Evolutionary conservation across 768 basidiomycete species (phyloP), one percentile per base, ranked within the genome.

Genomic region (Agaricus blazei): DNA sequence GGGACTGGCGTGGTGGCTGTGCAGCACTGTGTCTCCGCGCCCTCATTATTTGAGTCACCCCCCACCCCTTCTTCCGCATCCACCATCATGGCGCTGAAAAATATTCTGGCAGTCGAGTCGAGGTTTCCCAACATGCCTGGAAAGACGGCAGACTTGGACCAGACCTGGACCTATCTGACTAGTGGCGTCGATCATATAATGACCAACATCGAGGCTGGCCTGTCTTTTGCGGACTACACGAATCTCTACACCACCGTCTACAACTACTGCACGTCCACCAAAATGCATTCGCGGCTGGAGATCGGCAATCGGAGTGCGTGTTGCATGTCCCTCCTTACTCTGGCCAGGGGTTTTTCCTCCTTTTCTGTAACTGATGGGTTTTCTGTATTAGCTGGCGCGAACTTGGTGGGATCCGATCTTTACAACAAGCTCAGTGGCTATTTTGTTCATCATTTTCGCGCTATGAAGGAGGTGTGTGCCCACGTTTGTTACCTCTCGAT

Each of bases 211-310:
- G 90, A 91, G 66, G 83, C 84, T 4, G 91, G 90, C 56, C 83
- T 93, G 34, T 90, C 90, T 24, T 74, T 72, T 63, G 62, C 66
- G 15, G 89, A 64, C 64, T 92, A 93, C 68, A 90, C 87, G 78
- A 93, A 81, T 73, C 64, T 85, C 24, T 84, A 98, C 72, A 93
- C 94, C 34, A 90, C 94, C 41, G 90, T 93, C 7, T 98, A 99
- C 79, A 98, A 99, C 75, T 99, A 96, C 69, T 99, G 97, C 67
- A 98, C 92, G 14, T 91, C 89, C 46, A 90, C 88, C 12, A 88
- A 86, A 69, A 87, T 89, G 87, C 83, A 84, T 63, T 79, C 77
- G 46, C 72, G 76, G 53, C 65, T 75, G 59, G 69, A 82, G 77
- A 37, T 48, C 11, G 82, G 84, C 58, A 86, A 86, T 65, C 79